Base-by-base conservation (phyloP, 139 green algal species). In the Asterochloris sp. region DNA sequence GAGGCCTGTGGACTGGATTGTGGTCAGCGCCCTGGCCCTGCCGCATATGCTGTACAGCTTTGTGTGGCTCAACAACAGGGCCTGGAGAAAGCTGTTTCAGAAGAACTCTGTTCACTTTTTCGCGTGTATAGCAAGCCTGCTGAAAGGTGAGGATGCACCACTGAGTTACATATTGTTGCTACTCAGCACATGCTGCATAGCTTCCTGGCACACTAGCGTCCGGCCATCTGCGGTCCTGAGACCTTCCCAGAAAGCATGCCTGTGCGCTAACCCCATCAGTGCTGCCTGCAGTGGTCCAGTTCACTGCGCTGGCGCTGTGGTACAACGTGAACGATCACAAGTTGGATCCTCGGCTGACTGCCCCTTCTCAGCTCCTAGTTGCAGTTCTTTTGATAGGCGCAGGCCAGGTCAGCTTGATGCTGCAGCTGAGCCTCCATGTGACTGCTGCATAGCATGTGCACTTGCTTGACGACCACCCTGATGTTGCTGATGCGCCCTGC, bases 1-100 rank as follows among this genome's bases (percentile, higher is more conserved):
- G 12, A 62, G 60, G 13, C 24, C 28, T 8, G 63, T 63, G 16
- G 77, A 81, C 63, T 81, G 77, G 77, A 14, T 81, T 26, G 16
- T 81, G 27, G 62, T 89, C 9, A 77, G 28, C 13, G 78, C 81
- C 24, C 38, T 96, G 19, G 87, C 89, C 10, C 62, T 84, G 10
- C 92, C 93, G 0, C 93, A 96, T 74, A 71, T 94, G 0, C 79
- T 96, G 4, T 96, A 96, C 73, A 89, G 89, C 15, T 91, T 85
- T 77, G 89, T 95, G 21, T 96, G 92, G 92, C 89, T 92, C 38
- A 78, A 83, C 1, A 87, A 90, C 8, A 24, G 76, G 0, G 17
- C 47, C 10, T 96, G 92, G 92, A 74, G 62, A 66, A 27, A 28
- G 0, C 8, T 81, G 13, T 96, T 95, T 67, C 67, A 81, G 12